Evolutionary conservation across 768 basidiomycete genomes (phyloP).

Genomic region (Lyophyllum decastes): DNA sequence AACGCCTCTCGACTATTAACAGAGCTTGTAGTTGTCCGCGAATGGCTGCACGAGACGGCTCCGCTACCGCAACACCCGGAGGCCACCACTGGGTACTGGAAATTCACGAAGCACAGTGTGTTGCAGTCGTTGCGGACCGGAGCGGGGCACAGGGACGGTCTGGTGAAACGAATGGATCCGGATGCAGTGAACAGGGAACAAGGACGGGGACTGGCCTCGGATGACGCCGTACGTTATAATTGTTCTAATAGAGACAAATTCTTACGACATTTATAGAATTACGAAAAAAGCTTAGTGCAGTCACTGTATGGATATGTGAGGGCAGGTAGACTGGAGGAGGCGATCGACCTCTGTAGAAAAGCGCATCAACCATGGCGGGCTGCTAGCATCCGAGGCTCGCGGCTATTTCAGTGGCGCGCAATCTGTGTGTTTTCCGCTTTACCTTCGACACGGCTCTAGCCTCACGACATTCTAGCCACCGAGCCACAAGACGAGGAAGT

Average conservation of each 20-base stretch:
- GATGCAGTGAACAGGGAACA: conserved; percentile 65
- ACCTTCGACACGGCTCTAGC: background rate
- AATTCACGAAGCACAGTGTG: conserved; percentile 75
- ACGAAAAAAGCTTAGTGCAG: conserved; percentile 77
- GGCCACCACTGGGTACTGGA: conserved; percentile 81
- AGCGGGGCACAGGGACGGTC: conserved; percentile 39
- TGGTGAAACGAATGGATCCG: conserved; percentile 77
- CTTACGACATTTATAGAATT: conserved; percentile 48
- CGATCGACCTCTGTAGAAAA: conserved; percentile 76
- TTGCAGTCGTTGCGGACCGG: conserved; percentile 65
- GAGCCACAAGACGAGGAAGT: conserved; percentile 46
- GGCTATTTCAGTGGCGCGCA: conserved; percentile 74
- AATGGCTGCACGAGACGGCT: conserved; percentile 85
- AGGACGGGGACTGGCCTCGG: conserved; percentile 61
- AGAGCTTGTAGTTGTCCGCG: conserved; percentile 81
- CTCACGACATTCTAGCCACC: conserved; percentile 28
- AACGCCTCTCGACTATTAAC: conserved; percentile 52
- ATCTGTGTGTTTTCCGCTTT: conserved; percentile 50
- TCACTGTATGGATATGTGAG: conserved; percentile 82
- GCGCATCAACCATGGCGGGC: conserved; percentile 93
- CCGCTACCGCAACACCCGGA: conserved; percentile 62
- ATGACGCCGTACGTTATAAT: conserved; percentile 68
- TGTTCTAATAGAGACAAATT: background rate
- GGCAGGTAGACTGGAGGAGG: conserved; percentile 83
- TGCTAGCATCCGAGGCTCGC: conserved; percentile 82